Evolutionary conservation across 805 yeast genomes (phyloP), one percentile per base, ranked within the genome.

Genomic region (Wilhelminamyces savonicus): DNA sequence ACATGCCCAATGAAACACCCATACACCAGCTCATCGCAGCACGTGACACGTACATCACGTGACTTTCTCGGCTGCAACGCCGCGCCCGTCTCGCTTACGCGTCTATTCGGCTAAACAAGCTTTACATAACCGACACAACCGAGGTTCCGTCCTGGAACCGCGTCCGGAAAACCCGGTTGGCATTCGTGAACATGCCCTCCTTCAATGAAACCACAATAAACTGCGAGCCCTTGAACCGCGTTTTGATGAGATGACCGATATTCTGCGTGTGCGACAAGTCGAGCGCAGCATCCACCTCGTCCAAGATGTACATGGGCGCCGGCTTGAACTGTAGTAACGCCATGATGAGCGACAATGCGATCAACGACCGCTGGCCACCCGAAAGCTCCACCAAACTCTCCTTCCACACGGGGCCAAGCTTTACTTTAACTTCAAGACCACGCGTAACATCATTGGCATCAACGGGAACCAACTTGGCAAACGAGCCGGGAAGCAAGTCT

Each of bases 171-270:
- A 92, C 84, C 39, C 95, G 70, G 52, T 94, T 94, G 7, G 98
- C 99, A 57, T 92, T 92, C 7, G 95, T 82, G 52, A 92, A 92
- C 95, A 92, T 86, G 10, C 97, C 98, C 56, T 92, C 99, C 52
- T 92, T 92, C 61, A 92, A 74, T 16, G 96, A 85, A 14, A 92
- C 98, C 28, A 92, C 94, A 40, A 92, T 90, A 53, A 92, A 92
- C 52, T 92, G 99, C 2, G 97, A 83, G 1, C 95, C 96, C 55
- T 84, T 82, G 60, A 92, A 92, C 43, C 95, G 67, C 0, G 97
- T 90, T 59, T 90, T 92, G 56, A 92, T 92, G 52, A 92, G 67
- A 49, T 86, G 95, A 3, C 99, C 99, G 48, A 92, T 92, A 48
- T 92, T 92, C 55, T 92, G 97, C 1, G 99, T 92, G 52, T 92